Evolutionary conservation across 306 rosid species (phyloP).

Genomic region (Citrullus colocynthis): DNA sequence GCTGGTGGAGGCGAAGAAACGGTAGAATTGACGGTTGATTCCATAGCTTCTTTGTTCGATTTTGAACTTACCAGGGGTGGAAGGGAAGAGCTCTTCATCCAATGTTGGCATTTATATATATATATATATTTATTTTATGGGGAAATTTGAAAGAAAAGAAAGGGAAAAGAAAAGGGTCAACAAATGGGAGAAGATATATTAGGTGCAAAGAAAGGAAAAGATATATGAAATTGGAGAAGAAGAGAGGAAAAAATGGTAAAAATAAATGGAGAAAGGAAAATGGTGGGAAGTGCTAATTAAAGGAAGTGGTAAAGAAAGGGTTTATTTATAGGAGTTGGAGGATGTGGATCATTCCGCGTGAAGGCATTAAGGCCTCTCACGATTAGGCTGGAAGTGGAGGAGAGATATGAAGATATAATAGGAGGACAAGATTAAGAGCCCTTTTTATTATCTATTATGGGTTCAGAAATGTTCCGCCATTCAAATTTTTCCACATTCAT

Average conservation of each 20-base stretch:
- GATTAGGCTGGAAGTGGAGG: neutral
- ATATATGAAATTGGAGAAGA: neutral
- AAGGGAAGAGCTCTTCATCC: slow-evolving; percentile 59
- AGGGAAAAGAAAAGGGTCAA: neutral
- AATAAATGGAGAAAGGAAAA: neutral
- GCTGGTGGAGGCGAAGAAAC: slow-evolving; percentile 76
- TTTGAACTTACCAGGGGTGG: slow-evolving; percentile 86
- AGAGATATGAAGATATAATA: neutral
- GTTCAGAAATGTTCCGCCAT: neutral
- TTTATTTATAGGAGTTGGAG: neutral
- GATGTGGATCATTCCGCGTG: neutral
- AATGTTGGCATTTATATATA: slow-evolving; percentile 28
- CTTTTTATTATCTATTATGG: neutral
- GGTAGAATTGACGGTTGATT: slow-evolving; percentile 61
- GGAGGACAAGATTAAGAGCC: neutral
- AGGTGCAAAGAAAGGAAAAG: neutral
- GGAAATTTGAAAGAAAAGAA: neutral
- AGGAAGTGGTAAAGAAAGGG: neutral
- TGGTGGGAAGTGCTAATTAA: neutral
- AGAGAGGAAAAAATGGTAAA: neutral
- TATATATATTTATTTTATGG: accelerated
- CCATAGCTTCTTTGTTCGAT: slow-evolving; percentile 40
- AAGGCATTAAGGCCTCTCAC: neutral
- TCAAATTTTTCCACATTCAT: neutral
- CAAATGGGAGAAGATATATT: neutral